phyloP scores from a whole-genome alignment of 2,329 filamentous ascomycete species.

The Fusarium veterinarium region DNA sequence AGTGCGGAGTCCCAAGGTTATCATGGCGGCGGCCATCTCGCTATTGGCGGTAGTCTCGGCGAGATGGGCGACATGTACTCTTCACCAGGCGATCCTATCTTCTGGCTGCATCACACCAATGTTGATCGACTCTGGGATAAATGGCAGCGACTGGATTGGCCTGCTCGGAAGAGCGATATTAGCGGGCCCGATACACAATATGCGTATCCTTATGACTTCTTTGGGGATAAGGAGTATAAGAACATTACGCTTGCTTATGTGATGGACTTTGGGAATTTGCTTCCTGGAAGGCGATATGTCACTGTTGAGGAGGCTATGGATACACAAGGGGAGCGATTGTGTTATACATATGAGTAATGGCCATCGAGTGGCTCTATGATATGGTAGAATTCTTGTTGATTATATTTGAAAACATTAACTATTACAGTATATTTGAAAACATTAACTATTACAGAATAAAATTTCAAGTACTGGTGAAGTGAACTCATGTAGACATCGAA shows the following conservation, averaged over 20 bases:
- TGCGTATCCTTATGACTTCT: neutral
- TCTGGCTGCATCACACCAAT: neutral
- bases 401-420: neutral
- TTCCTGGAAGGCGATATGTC: neutral
- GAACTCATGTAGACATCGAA: neutral
- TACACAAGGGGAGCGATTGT: fast-evolving
- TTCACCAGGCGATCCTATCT: neutral
- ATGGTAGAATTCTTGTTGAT: neutral
- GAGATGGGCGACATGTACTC: neutral
- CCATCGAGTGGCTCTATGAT: fast-evolving
- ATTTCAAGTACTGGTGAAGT: neutral
- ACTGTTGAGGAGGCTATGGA: neutral
- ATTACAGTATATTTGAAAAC: neutral
- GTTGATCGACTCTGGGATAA: neutral
- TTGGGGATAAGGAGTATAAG: fast-evolving
- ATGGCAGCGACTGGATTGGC: neutral
- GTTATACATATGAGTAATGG: neutral
- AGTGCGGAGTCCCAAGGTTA: neutral
- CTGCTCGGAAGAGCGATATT: neutral
- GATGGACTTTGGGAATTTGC: neutral
- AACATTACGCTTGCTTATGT: neutral
- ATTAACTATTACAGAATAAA: neutral
- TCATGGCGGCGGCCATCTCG: neutral
- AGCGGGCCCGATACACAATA: neutral
- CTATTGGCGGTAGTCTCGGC: neutral